phyloP scores from a whole-genome alignment of 257 asterid species.

The Solanum rostratum region DNA sequence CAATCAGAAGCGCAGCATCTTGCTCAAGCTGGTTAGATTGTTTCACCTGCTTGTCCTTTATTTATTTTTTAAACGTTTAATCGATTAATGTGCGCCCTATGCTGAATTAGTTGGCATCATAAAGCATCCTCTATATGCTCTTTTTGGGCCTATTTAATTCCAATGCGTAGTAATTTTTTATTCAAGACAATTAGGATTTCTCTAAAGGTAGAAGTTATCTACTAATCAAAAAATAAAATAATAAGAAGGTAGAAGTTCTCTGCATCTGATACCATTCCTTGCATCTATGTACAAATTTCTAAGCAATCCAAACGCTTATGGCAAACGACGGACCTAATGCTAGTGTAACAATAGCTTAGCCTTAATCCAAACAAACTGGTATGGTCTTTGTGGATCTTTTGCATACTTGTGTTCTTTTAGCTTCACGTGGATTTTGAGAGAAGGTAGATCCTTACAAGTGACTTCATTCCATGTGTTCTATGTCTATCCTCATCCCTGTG shows the following conservation, averaged over 20 bases:
- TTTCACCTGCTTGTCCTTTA: neutral
- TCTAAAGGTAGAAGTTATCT: neutral
- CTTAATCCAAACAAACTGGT: neutral
- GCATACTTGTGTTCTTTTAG: neutral
- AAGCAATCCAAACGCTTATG: neutral
- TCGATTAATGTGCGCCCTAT: neutral
- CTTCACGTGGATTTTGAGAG: neutral
- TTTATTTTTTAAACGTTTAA: neutral
- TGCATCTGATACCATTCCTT: neutral
- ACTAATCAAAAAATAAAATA: neutral
- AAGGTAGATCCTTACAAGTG: neutral
- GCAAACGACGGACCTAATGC: neutral
- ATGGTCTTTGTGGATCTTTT: neutral
- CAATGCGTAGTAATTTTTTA: neutral
- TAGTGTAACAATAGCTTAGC: neutral
- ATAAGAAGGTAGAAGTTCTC: neutral
- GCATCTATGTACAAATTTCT: neutral
- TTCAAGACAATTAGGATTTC: neutral
- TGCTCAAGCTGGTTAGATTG: constrained; percentile 51
- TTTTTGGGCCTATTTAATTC: neutral
- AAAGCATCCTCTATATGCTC: neutral
- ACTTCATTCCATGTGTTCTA: neutral
- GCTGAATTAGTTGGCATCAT: neutral
- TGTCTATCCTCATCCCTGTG: neutral
- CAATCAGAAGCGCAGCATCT: constrained; percentile 54